Evolutionary conservation across 129 eudicot species (phyloP).

Genomic region (Tanacetum coccineum): DNA sequence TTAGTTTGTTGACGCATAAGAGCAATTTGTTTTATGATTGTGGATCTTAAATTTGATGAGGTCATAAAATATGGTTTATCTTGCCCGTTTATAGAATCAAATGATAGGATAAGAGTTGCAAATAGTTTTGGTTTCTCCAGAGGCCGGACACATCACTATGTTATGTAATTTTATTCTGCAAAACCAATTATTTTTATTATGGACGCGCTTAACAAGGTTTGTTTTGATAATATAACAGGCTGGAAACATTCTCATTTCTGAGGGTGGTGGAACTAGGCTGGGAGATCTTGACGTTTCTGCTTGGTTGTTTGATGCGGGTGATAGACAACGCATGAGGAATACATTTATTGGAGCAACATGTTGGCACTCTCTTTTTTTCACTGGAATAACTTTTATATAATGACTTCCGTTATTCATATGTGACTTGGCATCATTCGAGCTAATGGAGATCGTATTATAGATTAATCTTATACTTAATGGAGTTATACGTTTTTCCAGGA

Average conservation of each 20-base stretch:
- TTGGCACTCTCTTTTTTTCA: conserved; percentile 42
- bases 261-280: conserved; percentile 70
- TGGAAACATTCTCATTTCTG: conserved; percentile 73
- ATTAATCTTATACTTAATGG: too few species aligned
- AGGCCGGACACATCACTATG: background rate
- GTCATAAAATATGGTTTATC: background rate
- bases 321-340: conserved; percentile 84
- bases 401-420: background rate
- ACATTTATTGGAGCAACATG: conserved; percentile 98
- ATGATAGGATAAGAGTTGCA: conserved; percentile 10
- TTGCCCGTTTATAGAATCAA: conserved; percentile 2
- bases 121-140: conserved; percentile 3
- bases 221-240: conserved; percentile 41
- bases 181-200: conserved; percentile 1
- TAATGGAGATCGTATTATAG: too few species aligned
- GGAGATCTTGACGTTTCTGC: conserved; percentile 98
- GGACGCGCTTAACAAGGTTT: conserved; percentile 4
- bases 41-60: background rate
- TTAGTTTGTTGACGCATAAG: background rate
- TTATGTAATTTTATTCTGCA: background rate
- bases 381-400: background rate
- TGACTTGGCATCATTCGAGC: conserved; percentile 3
- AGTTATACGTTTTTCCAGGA: too few species aligned
- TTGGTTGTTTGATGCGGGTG: conserved; percentile 80
- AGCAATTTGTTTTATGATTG: background rate